Evolutionary conservation across 768 basidiomycete genomes (phyloP).

Genomic region (Mrakia gelida): DNA sequence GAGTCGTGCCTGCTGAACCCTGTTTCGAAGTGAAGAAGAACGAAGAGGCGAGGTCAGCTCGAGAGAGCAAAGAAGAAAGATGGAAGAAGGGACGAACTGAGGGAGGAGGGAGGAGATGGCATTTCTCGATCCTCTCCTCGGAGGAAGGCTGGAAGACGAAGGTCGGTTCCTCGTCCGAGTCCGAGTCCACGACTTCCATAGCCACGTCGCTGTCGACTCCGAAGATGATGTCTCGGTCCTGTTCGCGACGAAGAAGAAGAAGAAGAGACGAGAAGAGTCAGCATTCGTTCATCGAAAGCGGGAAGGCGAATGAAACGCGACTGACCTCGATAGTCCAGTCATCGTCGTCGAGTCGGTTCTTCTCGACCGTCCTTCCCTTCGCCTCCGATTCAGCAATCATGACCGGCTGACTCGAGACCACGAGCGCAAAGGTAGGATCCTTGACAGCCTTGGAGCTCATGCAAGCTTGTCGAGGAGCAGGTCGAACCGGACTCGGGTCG

Average conservation of each 20-base stretch:
- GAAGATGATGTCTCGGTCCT: constrained; percentile 9
- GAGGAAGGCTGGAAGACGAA: background rate
- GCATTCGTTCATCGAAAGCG: background rate
- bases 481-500: background rate
- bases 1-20: constrained; percentile 35
- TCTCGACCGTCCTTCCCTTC: background rate
- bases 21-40: constrained; percentile 32
- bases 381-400: background rate
- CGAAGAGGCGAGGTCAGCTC: background rate
- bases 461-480: background rate
- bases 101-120: constrained; percentile 5
- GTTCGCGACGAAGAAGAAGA: background rate
- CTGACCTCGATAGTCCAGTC: constrained; percentile 1
- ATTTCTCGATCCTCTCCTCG: background rate
- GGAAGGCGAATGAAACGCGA: background rate
- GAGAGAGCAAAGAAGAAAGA: constrained; percentile 36
- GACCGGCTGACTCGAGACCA: background rate
- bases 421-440: background rate
- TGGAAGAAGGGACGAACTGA: constrained; percentile 62
- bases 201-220: background rate
- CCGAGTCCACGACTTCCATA: background rate
- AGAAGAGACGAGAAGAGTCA: background rate
- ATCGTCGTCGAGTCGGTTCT: background rate
- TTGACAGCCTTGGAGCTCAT: background rate
- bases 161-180: background rate